phyloP scores from a whole-genome alignment of 495 filamentous ascomycete genomes.

The Immersiella caudata region DNA sequence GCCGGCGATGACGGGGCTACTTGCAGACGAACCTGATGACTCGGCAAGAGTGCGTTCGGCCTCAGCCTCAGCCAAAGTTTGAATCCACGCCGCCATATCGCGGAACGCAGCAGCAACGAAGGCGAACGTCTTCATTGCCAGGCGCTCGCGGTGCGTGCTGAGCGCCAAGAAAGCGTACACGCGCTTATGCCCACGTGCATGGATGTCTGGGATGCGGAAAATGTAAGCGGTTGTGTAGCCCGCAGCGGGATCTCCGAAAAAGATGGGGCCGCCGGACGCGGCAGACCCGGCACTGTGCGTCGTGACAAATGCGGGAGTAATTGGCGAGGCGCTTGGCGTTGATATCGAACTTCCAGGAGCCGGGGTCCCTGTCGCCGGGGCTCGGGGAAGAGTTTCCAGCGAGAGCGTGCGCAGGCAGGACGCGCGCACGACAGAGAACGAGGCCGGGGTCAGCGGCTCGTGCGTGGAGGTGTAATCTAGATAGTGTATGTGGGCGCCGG shows the following conservation, averaged over 20 bases:
- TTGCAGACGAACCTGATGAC: conserved; percentile 41
- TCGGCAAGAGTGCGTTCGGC: conserved; percentile 55
- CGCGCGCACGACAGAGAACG: conserved; percentile 83
- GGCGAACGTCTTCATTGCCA: conserved; percentile 74
- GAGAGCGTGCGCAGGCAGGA: conserved; percentile 86
- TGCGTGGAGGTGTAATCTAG: conserved; percentile 86
- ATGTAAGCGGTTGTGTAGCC: conserved; percentile 93
- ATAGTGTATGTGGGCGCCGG: conserved; percentile 69
- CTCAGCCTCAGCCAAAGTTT: conserved; percentile 59
- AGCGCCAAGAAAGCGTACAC: conserved; percentile 90
- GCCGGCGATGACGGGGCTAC: conserved; percentile 34
- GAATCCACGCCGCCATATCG: conserved; percentile 74
- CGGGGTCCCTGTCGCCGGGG: conserved; percentile 41
- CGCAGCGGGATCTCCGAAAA: conserved; percentile 78
- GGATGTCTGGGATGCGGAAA: conserved; percentile 84
- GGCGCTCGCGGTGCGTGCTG: conserved; percentile 67
- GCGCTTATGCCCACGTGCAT: conserved; percentile 82
- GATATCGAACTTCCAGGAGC: conserved; percentile 36
- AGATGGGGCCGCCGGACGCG: conserved; percentile 69
- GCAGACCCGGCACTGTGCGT: conserved; percentile 49
- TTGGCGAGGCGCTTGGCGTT: conserved; percentile 39
- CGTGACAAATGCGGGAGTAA: conserved; percentile 51
- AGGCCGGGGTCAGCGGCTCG: conserved; percentile 70
- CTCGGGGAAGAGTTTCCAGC: conserved; percentile 79
- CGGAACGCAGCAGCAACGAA: conserved; percentile 76